Conservation (phyloP, 306 rosid genomes). For the Leucaena leucocephala region DNA sequence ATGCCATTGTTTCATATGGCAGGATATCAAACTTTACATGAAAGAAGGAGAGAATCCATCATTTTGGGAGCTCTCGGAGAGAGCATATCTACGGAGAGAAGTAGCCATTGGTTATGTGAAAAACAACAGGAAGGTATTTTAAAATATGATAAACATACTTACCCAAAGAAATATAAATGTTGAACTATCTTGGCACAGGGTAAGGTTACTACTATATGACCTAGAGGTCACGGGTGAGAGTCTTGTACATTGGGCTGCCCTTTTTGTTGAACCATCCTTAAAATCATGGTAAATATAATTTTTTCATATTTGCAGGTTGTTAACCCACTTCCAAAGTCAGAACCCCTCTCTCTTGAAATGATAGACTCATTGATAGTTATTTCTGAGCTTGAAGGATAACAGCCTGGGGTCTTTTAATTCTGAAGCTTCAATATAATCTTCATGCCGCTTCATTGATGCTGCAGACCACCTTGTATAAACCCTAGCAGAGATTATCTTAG, state of each 20-base stretch:
- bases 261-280: constrained; percentile 5
- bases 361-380: constrained; percentile 87
- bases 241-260: no score
- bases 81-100: constrained; percentile 85
- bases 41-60: constrained; percentile 90
- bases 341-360: constrained; percentile 77
- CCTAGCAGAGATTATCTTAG: constrained; percentile 2
- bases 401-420: constrained; percentile 50
- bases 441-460: background rate
- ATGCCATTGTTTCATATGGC: constrained; percentile 32
- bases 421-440: constrained; percentile 13
- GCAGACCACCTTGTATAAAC: background rate
- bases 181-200: no score
- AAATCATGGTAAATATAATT: constrained; percentile 31
- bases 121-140: constrained; percentile 72
- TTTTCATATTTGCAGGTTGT: constrained; percentile 66
- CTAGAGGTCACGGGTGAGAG: no score
- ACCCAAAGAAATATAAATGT: background rate
- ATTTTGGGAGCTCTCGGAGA: constrained; percentile 77
- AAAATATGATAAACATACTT: background rate
- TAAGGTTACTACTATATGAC: no score
- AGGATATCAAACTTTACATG: constrained; percentile 85
- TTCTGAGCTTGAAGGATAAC: constrained; percentile 94
- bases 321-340: constrained; percentile 83
- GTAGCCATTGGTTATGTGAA: constrained; percentile 94